These are phyloP conservation scores for Phytophthora foliorum DNA, from an alignment of 352 stramenopile species.

Conservation along the genomic window DNA sequence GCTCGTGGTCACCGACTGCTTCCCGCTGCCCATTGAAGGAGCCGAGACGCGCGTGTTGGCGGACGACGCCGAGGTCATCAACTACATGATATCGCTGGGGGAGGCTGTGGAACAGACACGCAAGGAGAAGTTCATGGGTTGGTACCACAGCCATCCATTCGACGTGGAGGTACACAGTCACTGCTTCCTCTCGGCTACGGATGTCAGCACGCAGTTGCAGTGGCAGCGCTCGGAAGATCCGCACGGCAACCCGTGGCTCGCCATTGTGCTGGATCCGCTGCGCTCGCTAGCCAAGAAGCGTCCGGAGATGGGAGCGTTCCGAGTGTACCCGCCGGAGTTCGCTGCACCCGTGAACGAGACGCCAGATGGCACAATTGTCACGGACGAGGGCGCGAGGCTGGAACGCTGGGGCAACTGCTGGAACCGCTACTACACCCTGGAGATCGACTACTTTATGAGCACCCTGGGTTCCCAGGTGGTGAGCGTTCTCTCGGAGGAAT, in stretches of 20 bases:
- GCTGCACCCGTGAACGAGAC: slow-evolving; percentile 94
- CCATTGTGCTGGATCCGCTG: slow-evolving; percentile 98
- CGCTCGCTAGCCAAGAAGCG: slow-evolving; percentile 94
- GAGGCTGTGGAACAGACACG: slow-evolving; percentile 95
- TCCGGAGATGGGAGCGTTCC: slow-evolving; percentile 97
- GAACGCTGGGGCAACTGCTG: slow-evolving; percentile 97
- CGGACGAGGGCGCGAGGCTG: slow-evolving; percentile 92
- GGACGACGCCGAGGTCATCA: slow-evolving; percentile 98
- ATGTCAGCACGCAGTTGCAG: slow-evolving; percentile 98
- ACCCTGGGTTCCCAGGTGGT: slow-evolving; percentile 92
- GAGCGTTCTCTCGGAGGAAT: slow-evolving; percentile 94
- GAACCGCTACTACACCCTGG: slow-evolving; percentile 82
- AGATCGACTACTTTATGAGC: slow-evolving; percentile 98
- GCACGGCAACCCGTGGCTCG: slow-evolving; percentile 96
- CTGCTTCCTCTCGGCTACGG: slow-evolving; percentile 98
- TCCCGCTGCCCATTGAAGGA: slow-evolving; percentile 98
- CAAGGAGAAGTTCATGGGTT: slow-evolving; percentile 99
- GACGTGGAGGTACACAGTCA: slow-evolving; percentile 97
- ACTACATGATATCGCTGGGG: slow-evolving; percentile 99
- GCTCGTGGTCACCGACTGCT: slow-evolving; percentile 98
- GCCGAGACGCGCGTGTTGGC: slow-evolving; percentile 96
- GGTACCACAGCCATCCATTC: slow-evolving; percentile 99
- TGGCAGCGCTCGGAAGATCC: slow-evolving; percentile 98
- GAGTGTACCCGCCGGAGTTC: slow-evolving; percentile 98
- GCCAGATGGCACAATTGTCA: slow-evolving; percentile 95